Conservation (phyloP, 108 stramenopile genomes). For the Schizochytrium sp. region DNA sequence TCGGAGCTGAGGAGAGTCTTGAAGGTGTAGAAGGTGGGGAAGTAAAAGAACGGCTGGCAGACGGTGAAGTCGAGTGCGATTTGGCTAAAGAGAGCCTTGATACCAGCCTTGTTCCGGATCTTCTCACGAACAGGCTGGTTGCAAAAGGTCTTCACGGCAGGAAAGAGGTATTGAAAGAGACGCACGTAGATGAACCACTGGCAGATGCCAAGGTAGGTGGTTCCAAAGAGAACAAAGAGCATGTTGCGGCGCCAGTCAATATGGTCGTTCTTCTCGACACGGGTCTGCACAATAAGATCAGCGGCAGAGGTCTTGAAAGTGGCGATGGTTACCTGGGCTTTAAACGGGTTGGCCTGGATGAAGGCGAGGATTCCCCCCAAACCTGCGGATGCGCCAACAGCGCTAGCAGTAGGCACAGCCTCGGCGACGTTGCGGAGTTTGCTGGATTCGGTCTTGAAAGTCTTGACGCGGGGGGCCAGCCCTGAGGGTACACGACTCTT, state of each 20-base stretch:
- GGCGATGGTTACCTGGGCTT: slow-evolving; percentile 82
- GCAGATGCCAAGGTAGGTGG: slow-evolving; percentile 85
- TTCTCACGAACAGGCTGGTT: slow-evolving; percentile 81
- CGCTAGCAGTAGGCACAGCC: not conserved
- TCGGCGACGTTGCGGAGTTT: slow-evolving; percentile 19
- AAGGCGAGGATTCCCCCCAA: not conserved
- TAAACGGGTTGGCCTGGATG: slow-evolving; percentile 76
- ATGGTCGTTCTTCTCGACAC: slow-evolving; percentile 80
- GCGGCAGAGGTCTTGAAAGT: slow-evolving; percentile 85
- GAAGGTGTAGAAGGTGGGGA: slow-evolving; percentile 88
- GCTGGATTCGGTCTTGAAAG: slow-evolving; percentile 3
- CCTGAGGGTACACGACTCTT: not conserved
- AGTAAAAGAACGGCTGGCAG: slow-evolving; percentile 89
- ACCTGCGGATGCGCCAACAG: not conserved
- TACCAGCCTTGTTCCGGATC: slow-evolving; percentile 78
- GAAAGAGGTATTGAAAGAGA: not conserved
- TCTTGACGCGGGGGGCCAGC: slow-evolving; percentile 27
- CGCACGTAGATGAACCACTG: slow-evolving; percentile 87
- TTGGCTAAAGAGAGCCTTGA: slow-evolving; percentile 71
- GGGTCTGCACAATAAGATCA: slow-evolving; percentile 83
- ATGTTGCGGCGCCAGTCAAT: slow-evolving; percentile 85
- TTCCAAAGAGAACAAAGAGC: slow-evolving; percentile 86
- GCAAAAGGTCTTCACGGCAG: slow-evolving; percentile 80
- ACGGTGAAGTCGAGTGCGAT: slow-evolving; percentile 81
- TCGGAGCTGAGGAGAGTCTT: slow-evolving; percentile 78